Evolutionary conservation across 306 rosid genomes (phyloP).

Genomic region (Cyamopsis tetragonoloba): DNA sequence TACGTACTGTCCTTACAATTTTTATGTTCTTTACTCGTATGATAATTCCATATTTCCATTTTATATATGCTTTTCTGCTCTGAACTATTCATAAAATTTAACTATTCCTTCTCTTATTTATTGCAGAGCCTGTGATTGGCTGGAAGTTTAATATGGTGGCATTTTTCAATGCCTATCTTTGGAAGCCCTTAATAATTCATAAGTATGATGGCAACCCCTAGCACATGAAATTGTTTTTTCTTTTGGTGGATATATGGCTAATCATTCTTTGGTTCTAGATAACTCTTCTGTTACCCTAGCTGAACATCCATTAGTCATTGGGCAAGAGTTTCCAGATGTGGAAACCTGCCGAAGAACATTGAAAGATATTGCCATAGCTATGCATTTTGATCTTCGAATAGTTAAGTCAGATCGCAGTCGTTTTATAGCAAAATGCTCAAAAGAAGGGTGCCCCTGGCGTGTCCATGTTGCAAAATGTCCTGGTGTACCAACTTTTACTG

Average conservation of each 20-base stretch:
- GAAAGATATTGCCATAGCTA: slow-evolving; percentile 93
- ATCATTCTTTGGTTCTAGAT: slow-evolving; percentile 50
- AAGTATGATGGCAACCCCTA: slow-evolving; percentile 40
- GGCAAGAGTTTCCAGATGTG: slow-evolving; percentile 96
- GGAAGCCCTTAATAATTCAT: slow-evolving; percentile 30
- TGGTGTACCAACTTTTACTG: slow-evolving; percentile 89
- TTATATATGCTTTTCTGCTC: slow-evolving; percentile 7
- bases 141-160: slow-evolving; percentile 39
- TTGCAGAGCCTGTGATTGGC: slow-evolving; percentile 33
- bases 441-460: slow-evolving; percentile 99
- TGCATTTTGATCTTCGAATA: slow-evolving; percentile 95
- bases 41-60: slow-evolving; percentile 4
- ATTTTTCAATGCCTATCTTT: slow-evolving; percentile 27
- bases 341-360: slow-evolving; percentile 93
- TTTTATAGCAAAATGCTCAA: slow-evolving; percentile 96
- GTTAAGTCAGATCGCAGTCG: slow-evolving; percentile 99
- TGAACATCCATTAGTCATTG: slow-evolving; percentile 62
- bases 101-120: slow-evolving; percentile 16
- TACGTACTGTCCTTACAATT: slow-evolving; percentile 16
- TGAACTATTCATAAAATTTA: slow-evolving; percentile 21
- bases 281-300: slow-evolving; percentile 40
- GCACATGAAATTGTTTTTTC: slow-evolving; percentile 42
- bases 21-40: neutral
- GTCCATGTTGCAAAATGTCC: slow-evolving; percentile 99
- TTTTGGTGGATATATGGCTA: slow-evolving; percentile 57